These are phyloP conservation scores for Fusarium multiceps DNA, from an alignment of 2,329 filamentous ascomycete genomes.

Conservation along the genomic window DNA sequence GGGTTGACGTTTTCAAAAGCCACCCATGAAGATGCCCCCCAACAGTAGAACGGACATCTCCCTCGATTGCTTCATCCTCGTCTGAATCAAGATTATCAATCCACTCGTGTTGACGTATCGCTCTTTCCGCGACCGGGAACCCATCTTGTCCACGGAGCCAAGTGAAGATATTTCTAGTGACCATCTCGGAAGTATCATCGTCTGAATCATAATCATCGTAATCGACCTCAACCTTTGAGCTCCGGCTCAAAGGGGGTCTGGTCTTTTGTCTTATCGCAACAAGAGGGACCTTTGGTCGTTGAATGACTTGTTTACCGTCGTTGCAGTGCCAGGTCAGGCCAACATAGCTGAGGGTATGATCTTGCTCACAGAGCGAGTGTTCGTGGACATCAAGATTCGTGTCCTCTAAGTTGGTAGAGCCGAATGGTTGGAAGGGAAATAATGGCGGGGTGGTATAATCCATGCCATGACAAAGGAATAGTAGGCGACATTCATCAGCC, in stretches of 20 bases:
- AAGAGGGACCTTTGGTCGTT: neutral
- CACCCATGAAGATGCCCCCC: neutral
- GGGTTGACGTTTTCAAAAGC: neutral
- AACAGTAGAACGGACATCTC: neutral
- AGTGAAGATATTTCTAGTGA: conserved; percentile 46
- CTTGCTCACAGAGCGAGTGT: conserved; percentile 10
- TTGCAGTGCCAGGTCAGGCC: conserved; percentile 19
- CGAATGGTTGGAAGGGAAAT: conserved; percentile 34
- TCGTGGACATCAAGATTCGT: conserved; percentile 35
- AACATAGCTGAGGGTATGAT: conserved; percentile 12
- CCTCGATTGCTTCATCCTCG: conserved; percentile 24
- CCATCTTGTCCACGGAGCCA: conserved; percentile 46
- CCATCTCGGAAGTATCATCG: conserved; percentile 35
- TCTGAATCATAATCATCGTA: conserved; percentile 25
- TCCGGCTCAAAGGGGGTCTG: fast-evolving
- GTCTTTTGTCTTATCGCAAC: neutral
- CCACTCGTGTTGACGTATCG: conserved; percentile 47
- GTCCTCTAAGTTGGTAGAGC: conserved; percentile 26
- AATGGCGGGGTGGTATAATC: conserved; percentile 23
- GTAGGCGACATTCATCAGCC: conserved; percentile 35
- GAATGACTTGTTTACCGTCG: neutral
- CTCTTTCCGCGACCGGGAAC: conserved; percentile 46
- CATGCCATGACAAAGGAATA: conserved; percentile 28
- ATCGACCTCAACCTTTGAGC: neutral
- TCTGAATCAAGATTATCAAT: conserved; percentile 45